Evolutionary conservation across 306 rosid species (phyloP).

Genomic region (Alnus rubra): DNA sequence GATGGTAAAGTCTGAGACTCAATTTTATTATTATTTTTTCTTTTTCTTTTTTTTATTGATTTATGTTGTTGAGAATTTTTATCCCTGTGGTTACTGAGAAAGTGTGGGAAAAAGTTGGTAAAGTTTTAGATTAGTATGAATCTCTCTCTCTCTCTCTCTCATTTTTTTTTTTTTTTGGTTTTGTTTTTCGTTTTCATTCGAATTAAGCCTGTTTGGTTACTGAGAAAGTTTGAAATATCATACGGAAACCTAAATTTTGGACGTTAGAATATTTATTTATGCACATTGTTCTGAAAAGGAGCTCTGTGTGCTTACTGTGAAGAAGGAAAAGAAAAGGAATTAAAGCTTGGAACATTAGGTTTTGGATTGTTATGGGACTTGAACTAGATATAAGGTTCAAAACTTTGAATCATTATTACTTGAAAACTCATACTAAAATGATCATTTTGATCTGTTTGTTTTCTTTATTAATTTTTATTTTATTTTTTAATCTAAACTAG

Average conservation of each 20-base stretch:
- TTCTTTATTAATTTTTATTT: neutral
- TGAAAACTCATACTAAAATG: neutral
- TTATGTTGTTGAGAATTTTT: neutral
- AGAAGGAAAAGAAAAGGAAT: neutral
- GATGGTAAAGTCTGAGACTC: constrained; percentile 37
- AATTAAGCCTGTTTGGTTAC: neutral
- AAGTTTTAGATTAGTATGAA: neutral
- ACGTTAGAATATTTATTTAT: neutral
- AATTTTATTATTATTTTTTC: neutral
- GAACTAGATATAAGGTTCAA: neutral
- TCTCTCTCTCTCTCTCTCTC: neutral
- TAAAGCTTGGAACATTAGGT: neutral
- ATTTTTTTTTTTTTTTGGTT: neutral
- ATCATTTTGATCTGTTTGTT: neutral
- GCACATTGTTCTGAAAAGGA: neutral
- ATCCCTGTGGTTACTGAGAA: neutral
- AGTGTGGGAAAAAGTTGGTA: neutral
- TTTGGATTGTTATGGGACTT: neutral
- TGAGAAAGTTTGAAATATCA: neutral
- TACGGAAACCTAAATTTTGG: neutral
- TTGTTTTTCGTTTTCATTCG: neutral
- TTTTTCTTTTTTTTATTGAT: neutral
- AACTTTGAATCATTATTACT: neutral
- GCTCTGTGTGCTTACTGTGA: neutral
- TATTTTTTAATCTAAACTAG: neutral